Evolutionary conservation across 805 yeast species (phyloP).

Genomic region (Suhomyces sp.): DNA sequence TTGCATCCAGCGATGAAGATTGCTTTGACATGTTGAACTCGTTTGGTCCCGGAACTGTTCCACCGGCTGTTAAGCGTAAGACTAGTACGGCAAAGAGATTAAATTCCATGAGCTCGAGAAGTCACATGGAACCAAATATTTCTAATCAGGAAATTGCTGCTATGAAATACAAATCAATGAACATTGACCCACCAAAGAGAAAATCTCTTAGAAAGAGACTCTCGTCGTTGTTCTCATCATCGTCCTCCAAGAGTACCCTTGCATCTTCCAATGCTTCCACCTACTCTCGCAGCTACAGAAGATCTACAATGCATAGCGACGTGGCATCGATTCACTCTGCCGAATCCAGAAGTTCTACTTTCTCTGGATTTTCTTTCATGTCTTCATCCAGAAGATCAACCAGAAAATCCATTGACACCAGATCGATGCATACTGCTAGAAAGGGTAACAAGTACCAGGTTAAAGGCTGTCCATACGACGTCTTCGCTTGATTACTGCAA

Average conservation of each 20-base stretch:
- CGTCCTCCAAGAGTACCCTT: not conserved
- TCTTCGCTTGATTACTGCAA: constrained; percentile 2
- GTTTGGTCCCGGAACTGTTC: constrained; percentile 8
- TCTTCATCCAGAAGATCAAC: not conserved
- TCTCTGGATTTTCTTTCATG: constrained; percentile 26
- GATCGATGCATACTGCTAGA: constrained; percentile 6
- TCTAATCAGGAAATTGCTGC: constrained; percentile 11
- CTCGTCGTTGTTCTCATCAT: constrained; percentile 10
- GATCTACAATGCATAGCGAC: constrained; percentile 8
- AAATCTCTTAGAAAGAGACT: constrained; percentile 15
- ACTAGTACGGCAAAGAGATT: constrained; percentile 2
- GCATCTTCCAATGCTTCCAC: constrained; percentile 1
- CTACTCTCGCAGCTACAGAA: constrained; percentile 1
- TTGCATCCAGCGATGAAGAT: constrained; percentile 15
- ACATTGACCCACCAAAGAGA: constrained; percentile 8
- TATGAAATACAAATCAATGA: constrained; percentile 11
- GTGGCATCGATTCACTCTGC: constrained; percentile 16
- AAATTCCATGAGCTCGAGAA: constrained; percentile 1
- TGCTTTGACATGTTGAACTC: constrained; percentile 25
- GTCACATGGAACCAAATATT: constrained; percentile 1
- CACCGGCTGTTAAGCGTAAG: constrained; percentile 1
- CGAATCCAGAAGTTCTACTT: constrained; percentile 14
- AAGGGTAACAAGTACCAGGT: constrained; percentile 26
- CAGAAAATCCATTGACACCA: constrained; percentile 2
- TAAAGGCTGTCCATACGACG: constrained; percentile 21